Evolutionary conservation across 352 stramenopile species (phyloP).

Genomic region (Globisporangium paddicum): DNA sequence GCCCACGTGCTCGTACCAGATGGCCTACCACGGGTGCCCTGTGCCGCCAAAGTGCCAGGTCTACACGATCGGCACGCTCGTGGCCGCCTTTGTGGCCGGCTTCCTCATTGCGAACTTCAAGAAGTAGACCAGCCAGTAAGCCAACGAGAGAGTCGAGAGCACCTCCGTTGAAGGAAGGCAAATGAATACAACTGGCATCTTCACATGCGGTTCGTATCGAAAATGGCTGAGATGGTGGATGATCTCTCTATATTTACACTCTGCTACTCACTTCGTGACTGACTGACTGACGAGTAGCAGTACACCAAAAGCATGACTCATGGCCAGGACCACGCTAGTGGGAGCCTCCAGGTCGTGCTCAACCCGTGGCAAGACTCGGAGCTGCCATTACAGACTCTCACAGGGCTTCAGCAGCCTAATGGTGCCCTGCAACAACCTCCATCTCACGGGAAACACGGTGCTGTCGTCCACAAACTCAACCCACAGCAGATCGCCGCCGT

Average conservation of each 20-base stretch:
- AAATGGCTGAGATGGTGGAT: neutral
- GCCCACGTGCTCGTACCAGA: conserved; percentile 34
- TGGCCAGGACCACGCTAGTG: neutral
- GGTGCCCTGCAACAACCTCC: neutral
- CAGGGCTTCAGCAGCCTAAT: neutral
- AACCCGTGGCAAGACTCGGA: conserved; percentile 1
- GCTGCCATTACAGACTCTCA: neutral
- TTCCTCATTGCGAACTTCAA: conserved; percentile 48
- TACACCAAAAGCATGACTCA: neutral
- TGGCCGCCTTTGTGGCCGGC: conserved; percentile 54
- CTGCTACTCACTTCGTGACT: neutral
- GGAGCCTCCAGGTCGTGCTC: neutral
- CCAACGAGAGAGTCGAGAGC: too few species aligned
- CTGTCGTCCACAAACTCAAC: conserved; percentile 25
- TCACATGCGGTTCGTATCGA: neutral
- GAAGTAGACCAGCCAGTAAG: conserved; percentile 24
- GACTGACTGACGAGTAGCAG: neutral
- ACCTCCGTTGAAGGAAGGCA: too few species aligned
- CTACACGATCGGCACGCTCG: conserved; percentile 54
- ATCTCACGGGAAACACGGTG: neutral
- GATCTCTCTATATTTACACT: neutral
- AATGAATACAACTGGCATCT: conserved; percentile 2
- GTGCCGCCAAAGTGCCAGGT: conserved; percentile 69
- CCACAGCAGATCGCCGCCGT: conserved; percentile 31
- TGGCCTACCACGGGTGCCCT: conserved; percentile 50